Evolutionary conservation across 2,329 filamentous ascomycete genomes (phyloP).

Genomic region (Calonectria pauciramosa): DNA sequence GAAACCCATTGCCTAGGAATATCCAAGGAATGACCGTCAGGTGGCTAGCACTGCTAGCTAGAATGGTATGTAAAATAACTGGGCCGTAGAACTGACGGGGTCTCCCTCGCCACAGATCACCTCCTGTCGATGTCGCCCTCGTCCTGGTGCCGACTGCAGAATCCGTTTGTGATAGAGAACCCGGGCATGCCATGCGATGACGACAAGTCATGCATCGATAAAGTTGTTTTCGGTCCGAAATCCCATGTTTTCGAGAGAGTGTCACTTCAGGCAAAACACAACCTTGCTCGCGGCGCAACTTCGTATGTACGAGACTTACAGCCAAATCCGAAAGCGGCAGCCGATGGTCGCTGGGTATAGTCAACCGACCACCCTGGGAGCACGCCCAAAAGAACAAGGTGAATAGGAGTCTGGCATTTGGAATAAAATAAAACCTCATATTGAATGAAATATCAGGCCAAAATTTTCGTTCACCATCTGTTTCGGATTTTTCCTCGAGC

Average conservation of each 20-base stretch:
- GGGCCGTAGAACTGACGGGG: slow-evolving; percentile 35
- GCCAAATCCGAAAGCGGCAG: slow-evolving; percentile 23
- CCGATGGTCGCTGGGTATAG: slow-evolving; percentile 1
- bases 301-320: slow-evolving; percentile 22
- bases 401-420: not conserved
- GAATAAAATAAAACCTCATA: not conserved
- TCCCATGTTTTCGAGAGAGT: slow-evolving; percentile 11
- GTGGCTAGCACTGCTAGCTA: not conserved
- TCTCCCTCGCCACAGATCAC: slow-evolving; percentile 22
- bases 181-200: slow-evolving; percentile 21
- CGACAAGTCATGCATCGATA: slow-evolving; percentile 24
- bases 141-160: slow-evolving; percentile 8
- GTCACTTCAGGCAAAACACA: slow-evolving; percentile 6
- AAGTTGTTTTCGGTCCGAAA: slow-evolving; percentile 29
- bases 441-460: not conserved
- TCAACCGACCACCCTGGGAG: not conserved
- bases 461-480: not conserved
- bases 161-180: slow-evolving; percentile 27
- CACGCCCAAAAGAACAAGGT: not conserved
- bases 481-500: not conserved
- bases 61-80: slow-evolving; percentile 37
- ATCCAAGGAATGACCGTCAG: not conserved
- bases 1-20: slow-evolving; percentile 5
- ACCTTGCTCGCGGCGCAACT: slow-evolving; percentile 26
- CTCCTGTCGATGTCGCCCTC: slow-evolving; percentile 7